phyloP scores from a whole-genome alignment of 352 stramenopile species.

The Globisporangium paroecandrum region DNA sequence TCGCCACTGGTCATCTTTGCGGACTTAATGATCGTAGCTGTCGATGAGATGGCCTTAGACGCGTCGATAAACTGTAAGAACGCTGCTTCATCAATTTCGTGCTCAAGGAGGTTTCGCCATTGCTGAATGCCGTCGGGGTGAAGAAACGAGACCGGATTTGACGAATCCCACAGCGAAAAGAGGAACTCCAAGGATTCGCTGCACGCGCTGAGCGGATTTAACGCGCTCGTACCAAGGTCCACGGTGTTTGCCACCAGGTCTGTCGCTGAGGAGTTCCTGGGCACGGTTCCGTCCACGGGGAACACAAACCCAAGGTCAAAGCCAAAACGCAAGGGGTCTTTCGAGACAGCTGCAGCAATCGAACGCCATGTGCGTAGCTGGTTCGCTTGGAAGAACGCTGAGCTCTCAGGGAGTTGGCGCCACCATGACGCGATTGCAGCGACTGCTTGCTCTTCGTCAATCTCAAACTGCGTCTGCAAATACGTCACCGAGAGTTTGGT shows the following conservation, averaged over 20 bases:
- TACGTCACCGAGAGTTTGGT: slow-evolving; percentile 37
- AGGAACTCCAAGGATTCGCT: slow-evolving; percentile 28
- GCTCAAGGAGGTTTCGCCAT: slow-evolving; percentile 25
- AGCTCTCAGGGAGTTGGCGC: slow-evolving; percentile 28
- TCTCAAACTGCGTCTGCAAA: slow-evolving; percentile 27
- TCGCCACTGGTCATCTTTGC: slow-evolving; percentile 16
- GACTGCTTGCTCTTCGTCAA: slow-evolving; percentile 26
- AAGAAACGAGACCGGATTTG: slow-evolving; percentile 35
- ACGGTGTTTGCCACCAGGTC: slow-evolving; percentile 42
- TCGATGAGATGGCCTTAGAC: background rate
- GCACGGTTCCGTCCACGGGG: slow-evolving; percentile 18
- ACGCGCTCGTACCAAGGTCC: slow-evolving; percentile 4
- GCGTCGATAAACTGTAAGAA: slow-evolving; percentile 1
- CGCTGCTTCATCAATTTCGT: slow-evolving; percentile 16
- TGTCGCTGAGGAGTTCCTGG: slow-evolving; percentile 20
- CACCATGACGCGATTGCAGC: slow-evolving; percentile 39
- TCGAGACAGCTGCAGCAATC: slow-evolving; percentile 6
- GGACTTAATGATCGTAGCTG: background rate
- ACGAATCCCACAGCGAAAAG: slow-evolving; percentile 37
- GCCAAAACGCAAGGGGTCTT: slow-evolving; percentile 41
- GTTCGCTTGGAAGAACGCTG: slow-evolving; percentile 44
- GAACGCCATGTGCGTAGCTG: slow-evolving; percentile 38
- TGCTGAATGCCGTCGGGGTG: slow-evolving; percentile 23
- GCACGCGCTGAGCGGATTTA: slow-evolving; percentile 24
- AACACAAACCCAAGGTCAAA: slow-evolving; percentile 47